Evolutionary conservation across 2,329 filamentous ascomycete genomes (phyloP).

Genomic region (Cytospora paraplurivora): DNA sequence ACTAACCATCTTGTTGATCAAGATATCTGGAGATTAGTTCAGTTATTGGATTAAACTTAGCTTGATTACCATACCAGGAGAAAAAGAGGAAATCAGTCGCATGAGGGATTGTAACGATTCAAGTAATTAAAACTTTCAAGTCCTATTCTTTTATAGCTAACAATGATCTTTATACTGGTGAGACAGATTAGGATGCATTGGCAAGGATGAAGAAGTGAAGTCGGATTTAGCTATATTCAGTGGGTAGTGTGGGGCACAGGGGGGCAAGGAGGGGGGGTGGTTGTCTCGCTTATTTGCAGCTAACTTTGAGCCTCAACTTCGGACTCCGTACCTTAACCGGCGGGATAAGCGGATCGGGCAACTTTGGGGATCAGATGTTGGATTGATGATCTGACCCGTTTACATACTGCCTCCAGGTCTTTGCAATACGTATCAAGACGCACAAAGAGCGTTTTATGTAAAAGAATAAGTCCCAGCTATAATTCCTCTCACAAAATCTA

Average conservation of each 20-base stretch:
- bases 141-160: neutral
- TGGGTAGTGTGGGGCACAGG: slow-evolving; percentile 1
- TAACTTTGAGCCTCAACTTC: slow-evolving; percentile 22
- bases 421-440: no score
- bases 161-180: neutral
- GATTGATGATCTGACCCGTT: neutral
- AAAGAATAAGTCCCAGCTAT: neutral
- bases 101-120: no score
- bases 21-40: no score
- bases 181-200: neutral
- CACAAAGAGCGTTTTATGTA: no score
- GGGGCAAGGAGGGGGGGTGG: neutral
- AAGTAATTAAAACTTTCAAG: no score
- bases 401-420: neutral
- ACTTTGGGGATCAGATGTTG: slow-evolving; percentile 9
- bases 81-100: no score
- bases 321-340: slow-evolving; percentile 22
- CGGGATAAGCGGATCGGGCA: slow-evolving; percentile 18
- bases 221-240: slow-evolving; percentile 18
- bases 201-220: slow-evolving; percentile 10
- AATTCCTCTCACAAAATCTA: slow-evolving; percentile 7
- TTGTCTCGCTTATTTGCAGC: slow-evolving; percentile 22
- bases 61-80: no score
- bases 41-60: no score
- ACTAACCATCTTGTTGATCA: no score